Base-by-base conservation (phyloP, 2,329 filamentous ascomycete species). In the Colletotrichum plurivorum region DNA sequence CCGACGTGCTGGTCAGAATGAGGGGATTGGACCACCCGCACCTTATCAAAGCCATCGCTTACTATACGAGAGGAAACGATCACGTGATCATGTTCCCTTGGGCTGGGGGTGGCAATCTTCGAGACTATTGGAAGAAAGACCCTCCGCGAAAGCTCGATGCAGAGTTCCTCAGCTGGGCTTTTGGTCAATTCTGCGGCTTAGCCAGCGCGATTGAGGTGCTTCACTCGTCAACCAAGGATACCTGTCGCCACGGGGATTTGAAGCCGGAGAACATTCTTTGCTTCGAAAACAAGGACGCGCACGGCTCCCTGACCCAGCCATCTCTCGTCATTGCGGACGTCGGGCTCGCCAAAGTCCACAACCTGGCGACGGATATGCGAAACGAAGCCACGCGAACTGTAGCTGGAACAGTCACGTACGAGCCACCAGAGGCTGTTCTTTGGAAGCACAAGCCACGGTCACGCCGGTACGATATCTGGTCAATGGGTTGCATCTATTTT, bases 401-500 rank as follows among this genome's bases (percentile, higher is more conserved):
- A 8, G 18, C 18, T 4, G 52, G 49, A 8, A 67, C 64, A 2
- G 45, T 43, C 6, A 54, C 48, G 51, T 67, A 67, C 43, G 57
- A 48, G 31, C 64, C 64, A 31, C 64, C 64, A 2, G 64, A 67
- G 31, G 53, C 60, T 16, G 18, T 57, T 2, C 15, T 67, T 1
- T 3, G 18, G 13, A 15, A 55, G 27, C 4, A 10, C 9, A 13
- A 55, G n/a, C 56, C 70, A 1, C 54, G 71, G 4, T 76, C 77
- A 0, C 71, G 76, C 0, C 66, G 66, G 0, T 79, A 77, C 13
- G 77, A 79, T 7, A 70, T 74, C 4, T 79, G 77, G 78, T 77
- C 76, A 0, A 71, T 79, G 55, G 78, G 77, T 0, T 78, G 76
- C 27, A 73, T 79, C 7, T 71, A 72, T 0, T 63, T 79, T 1